Evolutionary conservation across 2,329 filamentous ascomycete species (phyloP), one percentile per base, ranked within the genome.

Genomic region (Aspergillus clavatus): DNA sequence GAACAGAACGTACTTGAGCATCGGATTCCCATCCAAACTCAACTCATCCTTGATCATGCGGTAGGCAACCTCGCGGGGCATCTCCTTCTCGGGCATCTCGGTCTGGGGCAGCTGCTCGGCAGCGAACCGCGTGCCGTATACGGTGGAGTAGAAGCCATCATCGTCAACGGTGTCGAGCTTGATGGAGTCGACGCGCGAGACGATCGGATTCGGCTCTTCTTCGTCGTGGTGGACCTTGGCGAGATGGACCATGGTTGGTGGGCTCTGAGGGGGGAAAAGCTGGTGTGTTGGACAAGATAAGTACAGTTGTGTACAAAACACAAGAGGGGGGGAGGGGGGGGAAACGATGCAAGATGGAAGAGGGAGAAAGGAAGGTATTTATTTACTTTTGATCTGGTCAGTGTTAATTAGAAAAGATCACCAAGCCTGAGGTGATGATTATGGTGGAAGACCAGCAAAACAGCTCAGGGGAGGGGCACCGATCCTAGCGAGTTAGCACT

Each of bases 1-100:
- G 5, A 14, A 31, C 5, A 24, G 54, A 27, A 55, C 63, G 42
- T 59, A 72, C 70, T 75, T 75, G 42, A 95, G 78, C 77, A 89
- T 91, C 7, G 89, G 89, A 58, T 91, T 94, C 45, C 89, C 89
- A 65, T 97, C 91, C 42, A 96, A 75, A 53, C 87, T 93, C 53
- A 96, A 76, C 63, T 95, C 88, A 66, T 96, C 91, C 75, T 89
- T 91, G 76, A 96, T 96, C 87, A 96, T 86, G 39, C 89, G 84
- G 69, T 96, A 95, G n/a, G 91, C 91, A 42, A 95, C 80, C 56
- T 95, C 87, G 57, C 81, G 83, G 36, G 91, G 91, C 90, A 96
- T 95, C 70, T 94, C 87, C 16, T 72, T 61, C 59, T 95, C 89
- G 1, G 91, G 89, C 81, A 97, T 96, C 72, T 89, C 85, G 62